Evolutionary conservation across 495 filamentous ascomycete genomes (phyloP).

Genomic region (Neurospora sp.): DNA sequence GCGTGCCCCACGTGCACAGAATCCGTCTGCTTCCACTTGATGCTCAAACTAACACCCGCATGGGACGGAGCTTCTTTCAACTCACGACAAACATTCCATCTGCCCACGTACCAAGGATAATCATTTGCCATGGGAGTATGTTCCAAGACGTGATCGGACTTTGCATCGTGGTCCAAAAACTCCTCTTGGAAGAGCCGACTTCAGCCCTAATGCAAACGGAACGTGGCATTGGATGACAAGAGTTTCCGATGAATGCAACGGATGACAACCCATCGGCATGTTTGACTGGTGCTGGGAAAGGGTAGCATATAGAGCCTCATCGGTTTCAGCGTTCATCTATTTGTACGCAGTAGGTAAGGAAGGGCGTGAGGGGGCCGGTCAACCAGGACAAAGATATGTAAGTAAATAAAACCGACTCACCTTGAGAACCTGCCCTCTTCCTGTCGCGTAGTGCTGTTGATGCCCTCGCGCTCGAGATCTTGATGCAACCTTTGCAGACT

Average conservation of each 20-base stretch:
- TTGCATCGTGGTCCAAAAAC: not conserved
- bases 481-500: conserved; percentile 22
- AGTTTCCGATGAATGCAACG: not conserved
- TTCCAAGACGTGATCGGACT: not conserved
- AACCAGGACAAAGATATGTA: not conserved
- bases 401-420: conserved; percentile 9
- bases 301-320: not conserved
- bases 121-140: not conserved
- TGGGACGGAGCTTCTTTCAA: not conserved
- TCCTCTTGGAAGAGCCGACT: not conserved
- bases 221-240: not conserved
- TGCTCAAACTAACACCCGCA: not conserved
- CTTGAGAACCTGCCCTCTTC: conserved; percentile 2
- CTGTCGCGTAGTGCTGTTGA: conserved; percentile 1
- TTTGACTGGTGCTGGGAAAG: not conserved
- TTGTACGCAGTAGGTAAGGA: not conserved
- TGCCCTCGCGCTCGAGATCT: conserved; percentile 18
- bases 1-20: not conserved
- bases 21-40: not conserved
- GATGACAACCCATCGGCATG: not conserved
- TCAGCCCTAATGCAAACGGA: not conserved
- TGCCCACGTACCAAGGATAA: not conserved
- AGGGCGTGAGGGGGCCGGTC: not conserved
- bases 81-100: not conserved
- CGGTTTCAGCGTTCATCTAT: not conserved